A percentile compares a stretch with the other conserved stretches of the same genome.
phyloP scores from a whole-genome alignment of 108 stramenopile genomes.

The Cylindrotheca closterium region DNA sequence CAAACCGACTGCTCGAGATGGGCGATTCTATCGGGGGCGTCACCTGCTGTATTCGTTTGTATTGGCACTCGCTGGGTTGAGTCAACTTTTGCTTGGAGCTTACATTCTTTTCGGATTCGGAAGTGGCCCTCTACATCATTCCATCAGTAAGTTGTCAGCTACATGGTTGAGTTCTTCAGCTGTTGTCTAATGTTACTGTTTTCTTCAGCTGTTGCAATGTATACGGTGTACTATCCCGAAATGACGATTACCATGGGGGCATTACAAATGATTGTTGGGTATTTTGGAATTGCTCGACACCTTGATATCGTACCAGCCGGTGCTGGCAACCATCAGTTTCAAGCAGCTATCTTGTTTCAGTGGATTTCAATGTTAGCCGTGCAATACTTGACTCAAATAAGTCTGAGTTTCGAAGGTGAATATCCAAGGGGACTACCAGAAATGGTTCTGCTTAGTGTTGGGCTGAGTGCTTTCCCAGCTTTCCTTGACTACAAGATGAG shows the following conservation, averaged over 20 bases:
- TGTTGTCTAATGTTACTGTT: no score
- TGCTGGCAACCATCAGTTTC: constrained; percentile 6
- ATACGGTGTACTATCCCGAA: constrained; percentile 11
- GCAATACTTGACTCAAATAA: background rate
- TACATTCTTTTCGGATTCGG: constrained; percentile 7
- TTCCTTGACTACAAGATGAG: constrained; percentile 33
- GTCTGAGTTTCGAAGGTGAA: background rate
- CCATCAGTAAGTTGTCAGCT: constrained; percentile 3
- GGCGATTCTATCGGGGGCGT: constrained; percentile 6
- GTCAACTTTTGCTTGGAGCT: constrained; percentile 21
- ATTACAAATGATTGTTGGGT: constrained; percentile 8
- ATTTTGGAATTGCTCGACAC: constrained; percentile 5
- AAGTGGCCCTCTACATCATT: constrained; percentile 4
- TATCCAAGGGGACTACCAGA: background rate
- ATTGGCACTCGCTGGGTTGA: constrained; percentile 5
- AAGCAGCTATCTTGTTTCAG: background rate
- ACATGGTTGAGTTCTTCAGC: no score
- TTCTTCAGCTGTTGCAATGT: constrained; percentile 14
- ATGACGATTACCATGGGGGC: constrained; percentile 11
- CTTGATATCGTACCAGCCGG: background rate
- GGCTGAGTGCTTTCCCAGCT: constrained; percentile 20
- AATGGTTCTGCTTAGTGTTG: constrained; percentile 8
- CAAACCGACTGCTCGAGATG: constrained; percentile 2
- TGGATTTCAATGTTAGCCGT: constrained; percentile 5
- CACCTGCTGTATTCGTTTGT: constrained; percentile 14